Conservation (phyloP, 768 basidiomycete species). For the Boletus subparvulus region DNA sequence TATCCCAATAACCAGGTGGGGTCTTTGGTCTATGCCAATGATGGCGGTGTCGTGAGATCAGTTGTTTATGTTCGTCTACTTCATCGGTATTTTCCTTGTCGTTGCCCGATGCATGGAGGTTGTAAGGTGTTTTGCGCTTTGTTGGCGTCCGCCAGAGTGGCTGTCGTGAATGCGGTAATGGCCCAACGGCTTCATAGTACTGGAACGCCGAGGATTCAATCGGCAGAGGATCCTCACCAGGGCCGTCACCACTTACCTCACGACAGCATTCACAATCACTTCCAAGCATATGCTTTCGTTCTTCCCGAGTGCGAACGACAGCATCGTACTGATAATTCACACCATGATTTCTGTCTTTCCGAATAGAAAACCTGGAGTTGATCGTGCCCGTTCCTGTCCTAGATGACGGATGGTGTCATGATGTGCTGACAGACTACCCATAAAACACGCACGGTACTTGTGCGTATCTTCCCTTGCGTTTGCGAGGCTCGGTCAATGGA, state of each 20-base stretch:
- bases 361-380: slow-evolving; percentile 65
- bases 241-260: slow-evolving; percentile 47
- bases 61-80: slow-evolving; percentile 57
- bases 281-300: slow-evolving; percentile 65
- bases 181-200: slow-evolving; percentile 80
- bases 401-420: slow-evolving; percentile 2
- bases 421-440: neutral
- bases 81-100: slow-evolving; percentile 36
- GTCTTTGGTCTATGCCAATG: slow-evolving; percentile 71
- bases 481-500: slow-evolving; percentile 34
- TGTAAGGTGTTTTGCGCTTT: slow-evolving; percentile 21
- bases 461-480: slow-evolving; percentile 61
- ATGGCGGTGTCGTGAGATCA: slow-evolving; percentile 70
- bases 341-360: slow-evolving; percentile 65
- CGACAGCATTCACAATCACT: slow-evolving; percentile 82
- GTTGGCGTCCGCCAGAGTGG: slow-evolving; percentile 77
- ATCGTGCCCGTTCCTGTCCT: slow-evolving; percentile 44
- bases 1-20: slow-evolving; percentile 87
- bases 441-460: slow-evolving; percentile 36
- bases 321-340: slow-evolving; percentile 68
- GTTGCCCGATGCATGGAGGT: slow-evolving; percentile 1
- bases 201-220: slow-evolving; percentile 28
- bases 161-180: slow-evolving; percentile 64
- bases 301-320: slow-evolving; percentile 66
- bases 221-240: too few species aligned